phyloP scores from a whole-genome alignment of 768 basidiomycete species.

The Rhodotorula kratochvilovae region DNA sequence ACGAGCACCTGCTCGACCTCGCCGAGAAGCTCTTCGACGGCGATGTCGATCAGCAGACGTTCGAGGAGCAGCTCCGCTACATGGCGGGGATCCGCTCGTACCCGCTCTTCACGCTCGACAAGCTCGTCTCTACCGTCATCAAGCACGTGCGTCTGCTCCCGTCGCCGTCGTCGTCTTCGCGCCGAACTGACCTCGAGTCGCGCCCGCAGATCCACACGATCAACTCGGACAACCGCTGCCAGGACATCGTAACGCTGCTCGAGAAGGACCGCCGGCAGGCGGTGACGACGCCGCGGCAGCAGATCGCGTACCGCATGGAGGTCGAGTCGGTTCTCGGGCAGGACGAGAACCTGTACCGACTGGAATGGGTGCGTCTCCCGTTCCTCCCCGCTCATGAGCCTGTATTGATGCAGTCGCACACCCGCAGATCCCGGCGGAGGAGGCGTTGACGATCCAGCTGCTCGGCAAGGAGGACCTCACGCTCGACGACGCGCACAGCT shows the following conservation, averaged over 20 bases:
- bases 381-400: background rate
- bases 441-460: constrained; percentile 49
- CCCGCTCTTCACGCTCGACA: constrained; percentile 87
- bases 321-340: constrained; percentile 49
- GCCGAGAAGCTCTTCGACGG: constrained; percentile 90
- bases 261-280: constrained; percentile 39
- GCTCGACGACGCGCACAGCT: constrained; percentile 50
- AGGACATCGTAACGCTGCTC: constrained; percentile 56
- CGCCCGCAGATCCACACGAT: constrained; percentile 78
- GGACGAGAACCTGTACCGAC: constrained; percentile 52
- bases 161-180: constrained; percentile 42
- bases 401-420: background rate
- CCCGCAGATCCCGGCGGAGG: constrained; percentile 43
- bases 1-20: constrained; percentile 80
- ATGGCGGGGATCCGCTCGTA: constrained; percentile 91
- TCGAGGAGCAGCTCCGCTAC: constrained; percentile 94
- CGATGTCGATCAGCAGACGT: constrained; percentile 80
- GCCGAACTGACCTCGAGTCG: constrained; percentile 38
- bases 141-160: constrained; percentile 67
- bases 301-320: constrained; percentile 53
- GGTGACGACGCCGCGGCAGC: constrained; percentile 45
- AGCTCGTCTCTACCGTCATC: constrained; percentile 80
- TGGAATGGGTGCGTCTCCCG: constrained; percentile 50
- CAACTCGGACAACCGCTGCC: constrained; percentile 75
- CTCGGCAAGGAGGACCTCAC: constrained; percentile 52